phyloP scores from a whole-genome alignment of 163 green algal genomes.

The Volvox carteri region DNA sequence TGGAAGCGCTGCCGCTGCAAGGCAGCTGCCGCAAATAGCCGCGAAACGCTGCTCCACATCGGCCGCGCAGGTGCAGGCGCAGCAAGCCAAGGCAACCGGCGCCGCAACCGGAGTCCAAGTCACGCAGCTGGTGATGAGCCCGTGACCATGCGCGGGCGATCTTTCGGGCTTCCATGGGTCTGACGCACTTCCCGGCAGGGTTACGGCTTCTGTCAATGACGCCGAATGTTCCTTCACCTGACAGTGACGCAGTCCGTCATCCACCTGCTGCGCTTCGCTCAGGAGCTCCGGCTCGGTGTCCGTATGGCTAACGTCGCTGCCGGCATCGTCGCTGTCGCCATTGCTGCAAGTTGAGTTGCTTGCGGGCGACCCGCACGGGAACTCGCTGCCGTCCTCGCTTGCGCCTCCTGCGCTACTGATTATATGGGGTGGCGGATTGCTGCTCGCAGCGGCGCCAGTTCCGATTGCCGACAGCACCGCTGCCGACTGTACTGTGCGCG shows the following conservation, averaged over 20 bases:
- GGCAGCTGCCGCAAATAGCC: background rate
- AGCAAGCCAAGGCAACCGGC: too few relatives aligned
- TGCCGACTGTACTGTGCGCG: background rate
- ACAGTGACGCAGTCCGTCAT: background rate
- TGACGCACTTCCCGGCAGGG: too few relatives aligned
- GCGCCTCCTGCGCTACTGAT: background rate
- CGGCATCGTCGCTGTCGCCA: constrained; percentile 23
- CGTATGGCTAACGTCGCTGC: background rate
- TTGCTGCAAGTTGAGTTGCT: constrained; percentile 32
- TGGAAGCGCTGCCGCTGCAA: background rate
- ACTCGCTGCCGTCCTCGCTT: background rate
- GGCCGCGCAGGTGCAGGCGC: background rate
- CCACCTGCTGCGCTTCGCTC: background rate
- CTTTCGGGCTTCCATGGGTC: too few relatives aligned
- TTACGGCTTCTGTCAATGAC: too few relatives aligned
- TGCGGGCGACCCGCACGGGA: background rate
- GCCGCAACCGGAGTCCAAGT: too few relatives aligned
- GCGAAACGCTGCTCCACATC: background rate
- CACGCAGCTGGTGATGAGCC: too few relatives aligned
- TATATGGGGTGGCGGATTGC: background rate
- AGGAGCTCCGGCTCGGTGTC: background rate
- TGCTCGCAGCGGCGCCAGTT: background rate
- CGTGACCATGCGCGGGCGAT: too few relatives aligned
- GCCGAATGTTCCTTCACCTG: too few relatives aligned
- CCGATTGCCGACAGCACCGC: background rate